These are phyloP conservation scores for Hanseniaspora thailandica DNA, from an alignment of 805 yeast genomes.

Conservation along the genomic window DNA sequence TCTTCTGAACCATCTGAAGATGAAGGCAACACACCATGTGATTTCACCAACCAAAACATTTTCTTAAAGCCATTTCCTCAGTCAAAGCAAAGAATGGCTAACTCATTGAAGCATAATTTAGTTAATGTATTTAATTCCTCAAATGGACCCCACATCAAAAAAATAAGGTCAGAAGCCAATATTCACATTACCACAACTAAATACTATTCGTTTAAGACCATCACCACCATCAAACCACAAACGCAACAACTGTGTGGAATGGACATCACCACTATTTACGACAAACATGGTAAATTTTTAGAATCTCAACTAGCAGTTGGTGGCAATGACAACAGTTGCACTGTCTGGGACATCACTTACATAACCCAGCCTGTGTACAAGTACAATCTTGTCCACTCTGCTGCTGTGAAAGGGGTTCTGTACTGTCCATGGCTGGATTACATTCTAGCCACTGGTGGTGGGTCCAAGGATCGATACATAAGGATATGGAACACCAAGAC, in stretches of 20 bases:
- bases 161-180: neutral
- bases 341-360: slow-evolving; percentile 57
- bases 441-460: slow-evolving; percentile 82
- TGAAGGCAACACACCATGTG: neutral
- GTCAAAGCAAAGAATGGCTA: neutral
- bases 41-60: neutral
- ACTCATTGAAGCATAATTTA: neutral
- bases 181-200: neutral
- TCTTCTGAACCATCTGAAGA: neutral
- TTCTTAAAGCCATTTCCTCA: neutral
- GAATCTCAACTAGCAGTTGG: slow-evolving; percentile 56
- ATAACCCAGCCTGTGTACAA: slow-evolving; percentile 33
- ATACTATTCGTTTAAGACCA: neutral
- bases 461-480: slow-evolving; percentile 66
- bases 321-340: slow-evolving; percentile 70
- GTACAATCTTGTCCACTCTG: slow-evolving; percentile 51
- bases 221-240: slow-evolving; percentile 32
- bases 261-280: slow-evolving; percentile 24
- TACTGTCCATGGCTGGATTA: slow-evolving; percentile 84
- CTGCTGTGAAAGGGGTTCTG: slow-evolving; percentile 83
- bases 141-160: neutral
- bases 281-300: slow-evolving; percentile 18
- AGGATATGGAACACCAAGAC: slow-evolving; percentile 77
- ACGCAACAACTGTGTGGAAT: slow-evolving; percentile 52
- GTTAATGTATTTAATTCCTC: neutral